A percentile compares a stretch with the other conserved stretches of the same genome.
Evolutionary conservation across 192 early-diverging fungal genomes (phyloP).

Genomic region (Gaertneriomyces semiglobifer): DNA sequence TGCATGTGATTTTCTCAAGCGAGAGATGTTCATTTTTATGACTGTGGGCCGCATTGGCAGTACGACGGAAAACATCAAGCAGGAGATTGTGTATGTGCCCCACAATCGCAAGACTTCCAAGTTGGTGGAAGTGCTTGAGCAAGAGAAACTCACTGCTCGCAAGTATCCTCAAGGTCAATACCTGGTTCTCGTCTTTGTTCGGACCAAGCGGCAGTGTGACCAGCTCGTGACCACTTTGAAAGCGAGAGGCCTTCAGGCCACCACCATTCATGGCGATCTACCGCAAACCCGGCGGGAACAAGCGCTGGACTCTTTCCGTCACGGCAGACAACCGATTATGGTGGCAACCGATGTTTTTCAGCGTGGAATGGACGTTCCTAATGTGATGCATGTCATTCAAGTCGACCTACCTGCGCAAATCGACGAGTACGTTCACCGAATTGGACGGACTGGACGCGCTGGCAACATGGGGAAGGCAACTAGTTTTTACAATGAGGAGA

Average conservation of each 20-base stretch:
- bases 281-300: conserved; percentile 65
- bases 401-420: conserved; percentile 95
- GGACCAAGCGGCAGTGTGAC: conserved; percentile 84
- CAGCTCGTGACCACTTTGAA: conserved; percentile 62
- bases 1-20: conserved; percentile 85
- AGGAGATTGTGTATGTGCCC: conserved; percentile 84
- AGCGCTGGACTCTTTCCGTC: conserved; percentile 88
- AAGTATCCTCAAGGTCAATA: conserved; percentile 40
- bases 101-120: conserved; percentile 84
- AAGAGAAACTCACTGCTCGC: conserved; percentile 27
- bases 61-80: conserved; percentile 85
- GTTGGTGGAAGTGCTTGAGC: conserved; percentile 70
- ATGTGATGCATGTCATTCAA: conserved; percentile 75
- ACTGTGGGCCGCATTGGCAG: conserved; percentile 76
- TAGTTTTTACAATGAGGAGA: conserved; percentile 90
- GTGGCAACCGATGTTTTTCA: conserved; percentile 96
- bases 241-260: conserved; percentile 73
- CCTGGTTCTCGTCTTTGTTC: conserved; percentile 92
- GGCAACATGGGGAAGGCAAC: conserved; percentile 95
- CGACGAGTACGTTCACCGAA: conserved; percentile 98
- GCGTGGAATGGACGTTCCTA: conserved; percentile 91
- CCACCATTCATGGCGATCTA: conserved; percentile 95
- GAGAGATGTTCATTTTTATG: conserved; percentile 74
- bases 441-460: conserved; percentile 94
- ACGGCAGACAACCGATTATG: conserved; percentile 78